Evolutionary conservation across 768 basidiomycete genomes (phyloP), one percentile per base, ranked within the genome.

Genomic region (Collybia mongolica): DNA sequence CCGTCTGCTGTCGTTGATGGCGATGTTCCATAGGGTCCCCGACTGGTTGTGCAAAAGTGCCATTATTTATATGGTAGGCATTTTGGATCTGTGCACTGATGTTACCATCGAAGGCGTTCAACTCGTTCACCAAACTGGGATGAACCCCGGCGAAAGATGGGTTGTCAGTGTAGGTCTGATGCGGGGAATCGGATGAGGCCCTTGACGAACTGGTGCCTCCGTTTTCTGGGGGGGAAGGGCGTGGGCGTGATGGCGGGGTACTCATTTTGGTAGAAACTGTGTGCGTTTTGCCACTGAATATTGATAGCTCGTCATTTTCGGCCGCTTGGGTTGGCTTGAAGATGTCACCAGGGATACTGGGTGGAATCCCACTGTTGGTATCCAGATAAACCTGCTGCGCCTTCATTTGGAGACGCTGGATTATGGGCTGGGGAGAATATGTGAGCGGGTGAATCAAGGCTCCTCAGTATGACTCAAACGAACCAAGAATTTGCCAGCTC

Each of bases 241-340:
- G 39, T n/a, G 28, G 58, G 41, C 46, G 49, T 39, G 20, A 39
- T 19, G 36, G 60, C 28, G 46, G 57, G 14, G 59, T 46, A 6
- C 61, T 56, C 5, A 70, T 59, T 49, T 79, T 81, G 0, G 80
- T 83, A 7, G 72, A 69, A 19, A 89, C 70, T 0, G 80, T 86
- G 52, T 86, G 80, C 8, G 82, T 88, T 58, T 82, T 79, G n/a
- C 88, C 88, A 43, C 86, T 81, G 63, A 90, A 90, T 20, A 90
- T 86, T 5, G 81, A 79, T 19, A 90, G 66, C 59, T 89, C 87
- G 60, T 90, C 88, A 48, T 82, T 76, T 35, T 76, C 77, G 20
- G 69, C 66, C 9, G 63, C 54, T 11, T 67, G 54, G 0, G 82
- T 78, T 7, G 77, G 70, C 18, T 73, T 69, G 64, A 88, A 88